Conservation (phyloP, 345 rosid genomes). For the Gossypioides kirkii region DNA sequence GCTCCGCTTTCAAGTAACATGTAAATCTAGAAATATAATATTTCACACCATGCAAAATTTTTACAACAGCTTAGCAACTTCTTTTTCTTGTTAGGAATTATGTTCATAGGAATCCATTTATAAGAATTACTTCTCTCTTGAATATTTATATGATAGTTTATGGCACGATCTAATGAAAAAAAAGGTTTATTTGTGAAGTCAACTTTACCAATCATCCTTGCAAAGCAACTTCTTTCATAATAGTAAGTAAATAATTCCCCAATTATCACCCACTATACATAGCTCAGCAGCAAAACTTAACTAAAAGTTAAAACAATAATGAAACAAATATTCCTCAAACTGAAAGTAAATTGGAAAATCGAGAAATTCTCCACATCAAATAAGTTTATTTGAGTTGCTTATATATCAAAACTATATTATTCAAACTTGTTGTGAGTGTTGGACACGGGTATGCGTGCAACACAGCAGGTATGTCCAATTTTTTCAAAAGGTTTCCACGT, state of each 20-base stretch:
- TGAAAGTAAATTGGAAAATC: not conserved
- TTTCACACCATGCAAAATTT: not conserved
- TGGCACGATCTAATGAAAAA: not conserved
- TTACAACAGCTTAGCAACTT: not conserved
- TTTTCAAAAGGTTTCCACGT: no score
- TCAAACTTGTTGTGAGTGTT: no score
- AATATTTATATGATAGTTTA: not conserved
- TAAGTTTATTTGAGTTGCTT: not conserved
- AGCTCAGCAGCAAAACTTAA: not conserved
- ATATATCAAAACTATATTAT: no score
- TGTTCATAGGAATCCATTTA: not conserved
- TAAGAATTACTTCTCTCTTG: not conserved
- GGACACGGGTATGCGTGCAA: no score
- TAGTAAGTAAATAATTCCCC: not conserved
- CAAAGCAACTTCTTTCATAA: not conserved
- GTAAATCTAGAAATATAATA: not conserved
- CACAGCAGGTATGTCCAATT: no score
- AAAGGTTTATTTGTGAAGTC: not conserved
- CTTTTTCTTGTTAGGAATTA: not conserved
- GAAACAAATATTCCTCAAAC: not conserved
- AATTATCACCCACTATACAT: not conserved
- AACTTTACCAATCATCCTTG: no score
- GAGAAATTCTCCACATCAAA: not conserved
- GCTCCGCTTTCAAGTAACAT: conserved; percentile 5
- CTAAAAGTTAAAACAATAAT: not conserved